Conservation (phyloP, 2,329 filamentous ascomycete species). For the Malbranchea zuffiana region DNA sequence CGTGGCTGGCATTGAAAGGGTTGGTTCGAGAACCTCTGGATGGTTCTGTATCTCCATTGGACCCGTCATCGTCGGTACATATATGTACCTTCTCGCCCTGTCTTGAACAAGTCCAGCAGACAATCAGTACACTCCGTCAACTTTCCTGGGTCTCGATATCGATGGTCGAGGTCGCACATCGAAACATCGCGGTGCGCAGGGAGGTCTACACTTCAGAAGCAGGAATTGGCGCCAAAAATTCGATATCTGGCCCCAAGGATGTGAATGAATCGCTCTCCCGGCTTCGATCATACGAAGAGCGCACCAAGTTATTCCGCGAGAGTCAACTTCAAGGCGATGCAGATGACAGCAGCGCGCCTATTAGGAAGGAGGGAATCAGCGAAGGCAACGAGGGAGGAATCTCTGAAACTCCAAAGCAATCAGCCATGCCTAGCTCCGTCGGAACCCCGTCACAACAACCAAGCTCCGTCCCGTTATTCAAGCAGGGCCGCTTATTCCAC, state of each 20-base stretch:
- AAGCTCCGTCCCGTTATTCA: constrained; percentile 45
- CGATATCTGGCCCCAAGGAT: constrained; percentile 53
- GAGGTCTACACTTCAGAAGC: constrained; percentile 65
- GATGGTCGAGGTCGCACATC: constrained; percentile 81
- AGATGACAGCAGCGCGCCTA: constrained; percentile 19
- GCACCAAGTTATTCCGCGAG: constrained; percentile 47
- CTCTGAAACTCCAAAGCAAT: constrained; percentile 15
- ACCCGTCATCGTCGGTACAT: constrained; percentile 59
- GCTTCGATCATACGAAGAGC: constrained; percentile 62
- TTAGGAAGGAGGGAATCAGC: constrained; percentile 15
- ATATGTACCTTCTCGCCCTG: constrained; percentile 95
- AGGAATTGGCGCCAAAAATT: constrained; percentile 57
- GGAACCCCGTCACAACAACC: constrained; percentile 5
- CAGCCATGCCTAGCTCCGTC: constrained; percentile 1
- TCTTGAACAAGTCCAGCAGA: constrained; percentile 88
- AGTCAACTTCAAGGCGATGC: constrained; percentile 19
- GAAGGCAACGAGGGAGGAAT: constrained; percentile 5
- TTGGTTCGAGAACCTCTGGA: constrained; percentile 30
- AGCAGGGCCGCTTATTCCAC: constrained; percentile 67
- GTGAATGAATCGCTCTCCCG: constrained; percentile 70
- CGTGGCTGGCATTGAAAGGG: constrained; percentile 41
- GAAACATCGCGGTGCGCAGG: constrained; percentile 67
- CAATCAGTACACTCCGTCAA: constrained; percentile 66
- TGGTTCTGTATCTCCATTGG: constrained; percentile 45
- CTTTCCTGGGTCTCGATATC: constrained; percentile 84